Evolutionary conservation across 352 stramenopile genomes (phyloP).

Genomic region (Pythium pectinolyticum): DNA sequence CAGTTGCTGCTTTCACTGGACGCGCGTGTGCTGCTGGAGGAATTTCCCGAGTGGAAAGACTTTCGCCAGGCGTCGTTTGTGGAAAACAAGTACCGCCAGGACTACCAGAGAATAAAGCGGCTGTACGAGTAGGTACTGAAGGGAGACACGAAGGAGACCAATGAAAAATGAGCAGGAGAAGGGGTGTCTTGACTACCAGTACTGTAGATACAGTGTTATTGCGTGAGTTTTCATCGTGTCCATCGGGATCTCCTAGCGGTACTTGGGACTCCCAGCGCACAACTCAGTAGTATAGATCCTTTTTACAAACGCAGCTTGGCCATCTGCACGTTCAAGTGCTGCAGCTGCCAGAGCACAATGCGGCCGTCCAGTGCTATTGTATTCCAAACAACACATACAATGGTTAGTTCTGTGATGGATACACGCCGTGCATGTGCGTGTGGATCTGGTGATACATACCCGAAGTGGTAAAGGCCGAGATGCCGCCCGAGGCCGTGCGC

Average conservation of each 20-base stretch:
- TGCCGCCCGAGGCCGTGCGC: conserved; percentile 44
- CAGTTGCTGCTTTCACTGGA: conserved; percentile 88
- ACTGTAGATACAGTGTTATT: too few relatives aligned
- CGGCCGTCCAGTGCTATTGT: conserved; percentile 71
- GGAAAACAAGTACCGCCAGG: conserved; percentile 86
- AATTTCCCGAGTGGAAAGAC: conserved; percentile 84
- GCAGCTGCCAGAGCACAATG: conserved; percentile 79
- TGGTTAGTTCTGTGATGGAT: too few relatives aligned
- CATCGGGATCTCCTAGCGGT: too few relatives aligned
- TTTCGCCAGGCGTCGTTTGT: conserved; percentile 88
- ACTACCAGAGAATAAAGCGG: conserved; percentile 90
- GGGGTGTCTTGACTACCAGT: too few relatives aligned
- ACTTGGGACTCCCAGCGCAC: too few relatives aligned
- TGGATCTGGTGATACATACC: conserved; percentile 42
- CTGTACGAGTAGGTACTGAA: conserved; percentile 80
- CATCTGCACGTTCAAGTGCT: conserved; percentile 75
- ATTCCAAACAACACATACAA: too few relatives aligned
- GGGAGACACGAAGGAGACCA: conserved; percentile 13
- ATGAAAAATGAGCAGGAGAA: too few relatives aligned
- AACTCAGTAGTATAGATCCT: too few relatives aligned
- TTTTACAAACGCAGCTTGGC: conserved; percentile 79
- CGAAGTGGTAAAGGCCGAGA: conserved; percentile 83
- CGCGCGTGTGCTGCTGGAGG: conserved; percentile 78
- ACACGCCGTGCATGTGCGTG: too few relatives aligned
- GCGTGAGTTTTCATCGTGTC: too few relatives aligned